Evolutionary conservation across 352 stramenopile species (phyloP).

Genomic region (Blastocystis sp.): DNA sequence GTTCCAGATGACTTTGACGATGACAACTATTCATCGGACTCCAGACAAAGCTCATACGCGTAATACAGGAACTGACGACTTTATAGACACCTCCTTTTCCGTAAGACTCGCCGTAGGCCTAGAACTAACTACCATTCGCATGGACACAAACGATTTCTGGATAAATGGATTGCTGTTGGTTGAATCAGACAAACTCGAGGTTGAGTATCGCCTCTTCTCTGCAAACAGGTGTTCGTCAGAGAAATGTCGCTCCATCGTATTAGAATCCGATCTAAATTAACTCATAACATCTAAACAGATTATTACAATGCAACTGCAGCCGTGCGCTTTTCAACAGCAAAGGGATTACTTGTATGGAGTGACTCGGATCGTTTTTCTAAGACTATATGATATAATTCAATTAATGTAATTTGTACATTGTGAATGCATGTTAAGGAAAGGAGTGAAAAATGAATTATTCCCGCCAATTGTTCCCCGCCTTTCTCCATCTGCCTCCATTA

Average conservation of each 20-base stretch:
- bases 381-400: no score
- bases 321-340: neutral
- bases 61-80: neutral
- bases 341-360: slow-evolving; percentile 5
- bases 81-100: neutral
- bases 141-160: neutral
- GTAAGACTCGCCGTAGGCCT: neutral
- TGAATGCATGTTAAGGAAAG: no score
- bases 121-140: neutral
- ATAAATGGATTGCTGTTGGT: neutral
- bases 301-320: no score
- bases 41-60: neutral
- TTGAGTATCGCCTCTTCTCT: neutral
- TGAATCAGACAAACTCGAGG: neutral
- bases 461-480: neutral
- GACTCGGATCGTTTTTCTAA: neutral
- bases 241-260: neutral
- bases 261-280: neutral
- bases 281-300: no score
- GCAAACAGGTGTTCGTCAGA: neutral
- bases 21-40: neutral
- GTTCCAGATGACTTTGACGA: neutral
- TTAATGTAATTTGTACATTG: no score
- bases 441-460: neutral
- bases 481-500: neutral